Evolutionary conservation across 192 early-diverging fungal species (phyloP), one percentile per base, ranked within the genome.

Genomic region (Coemansia sp.): DNA sequence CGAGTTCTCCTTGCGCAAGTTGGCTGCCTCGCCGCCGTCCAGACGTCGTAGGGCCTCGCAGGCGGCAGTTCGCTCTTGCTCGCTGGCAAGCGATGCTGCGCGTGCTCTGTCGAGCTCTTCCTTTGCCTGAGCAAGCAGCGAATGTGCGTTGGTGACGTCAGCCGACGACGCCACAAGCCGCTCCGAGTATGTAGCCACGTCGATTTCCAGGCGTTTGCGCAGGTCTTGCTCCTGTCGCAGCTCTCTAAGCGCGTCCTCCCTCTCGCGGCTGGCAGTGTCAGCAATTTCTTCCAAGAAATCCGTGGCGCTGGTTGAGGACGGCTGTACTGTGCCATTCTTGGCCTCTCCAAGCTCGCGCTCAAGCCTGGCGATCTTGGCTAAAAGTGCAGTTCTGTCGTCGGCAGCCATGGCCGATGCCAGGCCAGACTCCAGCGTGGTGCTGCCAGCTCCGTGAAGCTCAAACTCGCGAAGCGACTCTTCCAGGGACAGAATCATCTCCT

Each of bases 381-480:
- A 73, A 73, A 89, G 68, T 24, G 68, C 64, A 3, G 77, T 51
- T 17, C 78, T 68, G 44, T 72, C 80, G 36, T 68, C 76, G 13
- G 74, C 79, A 24, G 64, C 75, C 53, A 79, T 59, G 4, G 70
- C 82, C 27, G 64, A 64, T 6, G 67, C 79, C 41, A 75, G 60
- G 53, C 80, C 76, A 1, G 51, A 60, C 51, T 66, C 69, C 21
- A 78, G 70, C 17, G 68, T 73, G 21, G 66, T 59, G 1, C 64
- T 61, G 36, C 61, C 63, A 14, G 71, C 78, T 48, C 83, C 73
- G 16, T 71, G 68, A 16, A 95, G 81, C 73, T 98, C 94, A 21
- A 92, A 74, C 75, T 98, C 95, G 37, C 85, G 87, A 11, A 97
- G 73, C 42, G 87, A 77, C 40, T 96, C 94, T 78, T 96, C 92